Evolutionary conservation across 164 flowering plant genomes (phyloP), one percentile per base, ranked within the genome.

Genomic region (Kingdonia uniflora): DNA sequence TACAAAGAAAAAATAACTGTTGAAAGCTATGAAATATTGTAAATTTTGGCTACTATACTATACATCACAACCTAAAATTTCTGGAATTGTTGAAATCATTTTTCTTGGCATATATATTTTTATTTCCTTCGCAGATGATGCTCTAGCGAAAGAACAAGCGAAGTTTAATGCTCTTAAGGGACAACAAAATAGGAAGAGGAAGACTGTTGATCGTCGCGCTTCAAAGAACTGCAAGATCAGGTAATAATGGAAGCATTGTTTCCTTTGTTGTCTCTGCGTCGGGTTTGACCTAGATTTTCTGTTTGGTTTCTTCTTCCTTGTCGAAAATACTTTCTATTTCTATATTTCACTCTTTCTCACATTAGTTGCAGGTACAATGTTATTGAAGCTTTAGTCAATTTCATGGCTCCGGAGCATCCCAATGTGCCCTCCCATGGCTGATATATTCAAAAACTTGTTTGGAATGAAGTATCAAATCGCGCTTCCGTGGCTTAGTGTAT

Each of bases 191-290:
- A 91, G 84, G 79, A 91, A 87, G 58, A 64, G 90, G 53, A 91
- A 91, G 68, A 56, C 73, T 5, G 96, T 87, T 20, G 96, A 87
- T 41, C 77, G 94, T 11, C 85, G 95, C 41, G 95, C 98, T 29
- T 91, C 96, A 24, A 87, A 91, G 74, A 76, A 84, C 66, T 85
- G 98, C 37, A 87, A 85, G 75, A 87, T 91, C 60, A 79, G 98
- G 97, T 86, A 44, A 53, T 42, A 20, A 14, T n/a, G 3, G 7
- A 20, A 10, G 11, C 11, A 3, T 24, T 21, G 42, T 33, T 42
- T 37, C 19, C 6, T 29, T 8, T 35, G 16, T 42, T 22, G 4
- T 15, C 20, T 5, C 13, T 4, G 19, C 15, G 22, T 13, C 4
- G 2, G 26, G 4, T 3, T 52, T 14, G 19, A 40, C 19, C n/a